These are phyloP conservation scores for Geotrichum macrosporum DNA, from an alignment of 1,139 yeast species.

Conservation along the genomic window DNA sequence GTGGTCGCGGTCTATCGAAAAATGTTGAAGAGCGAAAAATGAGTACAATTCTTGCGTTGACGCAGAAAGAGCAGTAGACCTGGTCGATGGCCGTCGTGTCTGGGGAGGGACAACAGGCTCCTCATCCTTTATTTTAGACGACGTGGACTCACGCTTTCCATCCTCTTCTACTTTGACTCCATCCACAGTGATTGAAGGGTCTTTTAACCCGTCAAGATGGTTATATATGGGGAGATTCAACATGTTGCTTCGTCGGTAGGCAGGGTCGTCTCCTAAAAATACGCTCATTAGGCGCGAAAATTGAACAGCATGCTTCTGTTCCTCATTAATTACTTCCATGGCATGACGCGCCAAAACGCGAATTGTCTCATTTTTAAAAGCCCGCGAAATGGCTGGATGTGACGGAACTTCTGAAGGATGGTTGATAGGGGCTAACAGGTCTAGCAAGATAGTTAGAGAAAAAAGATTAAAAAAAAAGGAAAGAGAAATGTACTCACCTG, in stretches of 20 bases:
- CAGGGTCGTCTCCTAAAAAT: slow-evolving; percentile 82
- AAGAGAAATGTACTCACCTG: slow-evolving; percentile 84
- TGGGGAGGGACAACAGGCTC: neutral
- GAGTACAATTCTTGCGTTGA: slow-evolving; percentile 45
- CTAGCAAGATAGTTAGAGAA: slow-evolving; percentile 33
- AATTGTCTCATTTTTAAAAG: slow-evolving; percentile 53
- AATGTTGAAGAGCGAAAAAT: slow-evolving; percentile 59
- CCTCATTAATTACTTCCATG: slow-evolving; percentile 71
- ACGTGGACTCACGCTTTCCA: neutral
- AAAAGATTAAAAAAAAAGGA: slow-evolving; percentile 46
- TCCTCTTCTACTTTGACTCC: slow-evolving; percentile 30
- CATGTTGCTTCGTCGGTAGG: slow-evolving; percentile 53
- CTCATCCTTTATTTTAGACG: slow-evolving; percentile 9
- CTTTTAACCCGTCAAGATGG: slow-evolving; percentile 45
- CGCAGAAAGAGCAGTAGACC: neutral
- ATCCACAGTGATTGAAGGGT: slow-evolving; percentile 20
- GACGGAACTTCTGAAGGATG: slow-evolving; percentile 75
- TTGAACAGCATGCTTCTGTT: slow-evolving; percentile 68
- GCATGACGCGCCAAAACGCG: slow-evolving; percentile 62
- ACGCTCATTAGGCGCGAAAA: slow-evolving; percentile 68
- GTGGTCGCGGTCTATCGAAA: slow-evolving; percentile 44
- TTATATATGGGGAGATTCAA: slow-evolving; percentile 67
- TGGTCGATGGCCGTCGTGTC: slow-evolving; percentile 9
- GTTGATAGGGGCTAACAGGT: slow-evolving; percentile 67
- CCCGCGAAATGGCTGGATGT: slow-evolving; percentile 64